Evolutionary conservation across 2,329 filamentous ascomycete genomes (phyloP).

Genomic region (Fusarium sp.): DNA sequence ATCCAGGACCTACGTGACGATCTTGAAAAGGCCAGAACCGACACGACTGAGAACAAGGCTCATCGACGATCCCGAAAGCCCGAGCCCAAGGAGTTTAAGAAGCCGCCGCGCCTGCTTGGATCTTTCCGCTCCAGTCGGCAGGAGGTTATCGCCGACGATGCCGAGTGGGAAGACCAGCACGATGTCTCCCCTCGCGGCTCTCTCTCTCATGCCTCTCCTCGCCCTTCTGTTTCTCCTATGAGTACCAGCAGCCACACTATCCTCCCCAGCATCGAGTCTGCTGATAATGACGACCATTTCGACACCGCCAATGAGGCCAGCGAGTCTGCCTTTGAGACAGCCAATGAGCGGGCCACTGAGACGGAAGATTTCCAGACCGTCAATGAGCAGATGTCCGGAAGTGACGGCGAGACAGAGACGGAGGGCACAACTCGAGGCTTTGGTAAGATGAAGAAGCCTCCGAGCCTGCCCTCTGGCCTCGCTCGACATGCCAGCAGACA

Average conservation of each 20-base stretch:
- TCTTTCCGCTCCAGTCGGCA: slow-evolving; percentile 78
- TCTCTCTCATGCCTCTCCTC: slow-evolving; percentile 26
- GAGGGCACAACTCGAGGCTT: slow-evolving; percentile 68
- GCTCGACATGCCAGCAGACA: slow-evolving; percentile 63
- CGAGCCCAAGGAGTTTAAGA: slow-evolving; percentile 79
- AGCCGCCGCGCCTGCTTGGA: slow-evolving; percentile 81
- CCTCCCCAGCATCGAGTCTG: slow-evolving; percentile 19
- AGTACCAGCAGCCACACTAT: slow-evolving; percentile 32
- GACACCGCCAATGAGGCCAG: slow-evolving; percentile 84
- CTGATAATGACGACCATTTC: slow-evolving; percentile 72
- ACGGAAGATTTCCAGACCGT: slow-evolving; percentile 96
- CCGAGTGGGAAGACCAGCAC: slow-evolving; percentile 87
- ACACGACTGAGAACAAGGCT: slow-evolving; percentile 54
- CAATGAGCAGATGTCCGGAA: slow-evolving; percentile 80
- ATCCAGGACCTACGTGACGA: slow-evolving; percentile 96
- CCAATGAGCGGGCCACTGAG: slow-evolving; percentile 84
- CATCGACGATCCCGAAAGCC: slow-evolving; percentile 72
- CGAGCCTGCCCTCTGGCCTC: slow-evolving; percentile 52
- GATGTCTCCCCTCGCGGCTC: slow-evolving; percentile 42
- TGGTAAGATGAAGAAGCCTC: slow-evolving; percentile 54
- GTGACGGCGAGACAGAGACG: slow-evolving; percentile 90
- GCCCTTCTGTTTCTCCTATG: slow-evolving; percentile 31
- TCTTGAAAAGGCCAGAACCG: slow-evolving; percentile 76
- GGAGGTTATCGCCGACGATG: slow-evolving; percentile 82
- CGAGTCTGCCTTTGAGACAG: slow-evolving; percentile 72